Percentiles rank a stretch among this genome's conserved stretches.
These are phyloP conservation scores for Fusarium sublunatum DNA, from an alignment of 2,329 filamentous ascomycete species.

Conservation along the genomic window DNA sequence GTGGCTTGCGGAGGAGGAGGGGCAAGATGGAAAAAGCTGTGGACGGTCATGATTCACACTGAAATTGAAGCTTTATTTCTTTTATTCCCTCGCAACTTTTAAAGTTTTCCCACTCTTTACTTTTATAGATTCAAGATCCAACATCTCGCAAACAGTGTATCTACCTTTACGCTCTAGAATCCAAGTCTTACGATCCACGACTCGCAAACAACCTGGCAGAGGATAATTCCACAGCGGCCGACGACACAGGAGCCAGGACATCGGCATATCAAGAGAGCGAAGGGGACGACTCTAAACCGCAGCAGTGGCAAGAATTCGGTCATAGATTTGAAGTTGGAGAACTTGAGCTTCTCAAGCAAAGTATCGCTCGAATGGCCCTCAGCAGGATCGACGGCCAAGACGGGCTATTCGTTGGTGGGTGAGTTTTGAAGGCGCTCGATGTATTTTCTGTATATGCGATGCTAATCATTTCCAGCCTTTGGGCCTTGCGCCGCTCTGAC, in stretches of 20 bases:
- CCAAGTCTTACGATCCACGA: background rate
- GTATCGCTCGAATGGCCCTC: slow-evolving; percentile 55
- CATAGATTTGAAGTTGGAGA: slow-evolving; percentile 37
- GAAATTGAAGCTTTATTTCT: slow-evolving; percentile 23
- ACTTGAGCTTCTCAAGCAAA: slow-evolving; percentile 47
- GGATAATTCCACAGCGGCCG: slow-evolving; percentile 3
- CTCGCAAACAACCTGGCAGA: slow-evolving; percentile 25
- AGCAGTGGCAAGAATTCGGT: slow-evolving; percentile 44
- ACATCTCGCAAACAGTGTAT: background rate
- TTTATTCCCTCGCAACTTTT: background rate
- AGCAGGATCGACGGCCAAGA: slow-evolving; percentile 57
- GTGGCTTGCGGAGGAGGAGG: slow-evolving; percentile 36
- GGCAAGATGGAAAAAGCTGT: slow-evolving; percentile 30
- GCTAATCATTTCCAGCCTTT: slow-evolving; percentile 64
- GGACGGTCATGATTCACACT: slow-evolving; percentile 35
- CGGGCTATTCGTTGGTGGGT: slow-evolving; percentile 56
- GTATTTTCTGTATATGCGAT: slow-evolving; percentile 4
- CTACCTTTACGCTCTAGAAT: background rate
- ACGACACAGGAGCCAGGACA: slow-evolving; percentile 1
- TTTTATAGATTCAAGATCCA: background rate
- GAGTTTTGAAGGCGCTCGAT: slow-evolving; percentile 37
- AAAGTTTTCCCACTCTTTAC: background rate
- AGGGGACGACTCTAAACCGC: slow-evolving; percentile 22
- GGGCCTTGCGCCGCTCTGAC: slow-evolving; percentile 78
- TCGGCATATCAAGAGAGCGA: background rate